These are phyloP conservation scores for Pseudogymnoascus sp. DNA, from an alignment of 2,329 filamentous ascomycete genomes.

Conservation along the genomic window DNA sequence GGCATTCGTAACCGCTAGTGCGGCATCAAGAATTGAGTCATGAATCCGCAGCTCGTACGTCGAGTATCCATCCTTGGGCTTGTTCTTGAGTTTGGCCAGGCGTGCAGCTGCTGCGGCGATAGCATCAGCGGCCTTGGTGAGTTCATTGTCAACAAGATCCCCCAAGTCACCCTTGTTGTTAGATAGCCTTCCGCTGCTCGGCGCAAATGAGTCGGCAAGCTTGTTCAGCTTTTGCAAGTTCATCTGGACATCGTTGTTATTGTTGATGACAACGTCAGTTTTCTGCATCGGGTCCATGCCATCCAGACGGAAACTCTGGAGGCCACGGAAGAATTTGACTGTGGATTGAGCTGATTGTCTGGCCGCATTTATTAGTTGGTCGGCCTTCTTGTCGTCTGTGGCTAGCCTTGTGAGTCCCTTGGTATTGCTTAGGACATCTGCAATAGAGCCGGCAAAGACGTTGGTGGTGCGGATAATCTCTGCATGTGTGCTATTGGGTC, in stretches of 20 bases:
- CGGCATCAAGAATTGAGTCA: constrained; percentile 88
- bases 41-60: constrained; percentile 96
- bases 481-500: constrained; percentile 78
- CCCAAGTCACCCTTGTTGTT: constrained; percentile 78
- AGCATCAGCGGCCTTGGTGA: constrained; percentile 88
- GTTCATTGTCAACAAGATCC: constrained; percentile 84
- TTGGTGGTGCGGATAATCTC: constrained; percentile 92
- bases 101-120: constrained; percentile 88
- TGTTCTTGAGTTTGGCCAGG: constrained; percentile 86
- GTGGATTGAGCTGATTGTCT: constrained; percentile 79
- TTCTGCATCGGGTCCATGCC: constrained; percentile 85
- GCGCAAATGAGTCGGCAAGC: constrained; percentile 83
- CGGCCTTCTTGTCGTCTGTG: constrained; percentile 89
- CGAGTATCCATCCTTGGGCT: constrained; percentile 89
- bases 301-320: constrained; percentile 90
- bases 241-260: constrained; percentile 92
- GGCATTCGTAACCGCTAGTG: constrained; percentile 85
- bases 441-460: constrained; percentile 80
- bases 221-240: constrained; percentile 91
- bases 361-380: constrained; percentile 74
- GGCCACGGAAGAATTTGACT: constrained; percentile 87
- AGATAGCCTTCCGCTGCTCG: constrained; percentile 73
- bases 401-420: constrained; percentile 91
- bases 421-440: constrained; percentile 91
- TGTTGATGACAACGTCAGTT: constrained; percentile 95